Evolutionary conservation across 306 rosid species (phyloP).

Genomic region (Amphicarpaea edgeworthii): DNA sequence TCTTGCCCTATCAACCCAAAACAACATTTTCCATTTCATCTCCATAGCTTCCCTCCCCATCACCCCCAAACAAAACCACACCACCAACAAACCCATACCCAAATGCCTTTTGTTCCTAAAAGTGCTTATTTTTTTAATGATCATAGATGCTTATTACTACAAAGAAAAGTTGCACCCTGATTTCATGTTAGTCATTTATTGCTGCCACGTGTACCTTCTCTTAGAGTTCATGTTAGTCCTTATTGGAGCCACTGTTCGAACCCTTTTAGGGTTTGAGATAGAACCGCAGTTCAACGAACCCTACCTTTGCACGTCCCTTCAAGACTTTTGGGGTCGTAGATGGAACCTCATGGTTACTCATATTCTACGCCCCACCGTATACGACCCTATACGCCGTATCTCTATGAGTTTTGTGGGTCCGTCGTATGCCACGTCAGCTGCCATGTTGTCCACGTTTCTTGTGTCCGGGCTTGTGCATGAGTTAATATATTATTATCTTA

Average conservation of each 20-base stretch:
- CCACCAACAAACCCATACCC: too few species aligned
- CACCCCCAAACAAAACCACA: slow-evolving; percentile 39
- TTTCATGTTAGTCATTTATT: not conserved
- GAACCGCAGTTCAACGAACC: not conserved
- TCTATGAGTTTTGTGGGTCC: not conserved
- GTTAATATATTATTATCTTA: slow-evolving; percentile 53
- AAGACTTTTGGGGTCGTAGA: not conserved
- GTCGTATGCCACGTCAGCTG: not conserved
- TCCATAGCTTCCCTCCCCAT: slow-evolving; percentile 72
- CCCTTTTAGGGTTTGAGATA: not conserved
- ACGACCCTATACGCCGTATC: not conserved
- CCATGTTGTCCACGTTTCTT: slow-evolving; percentile 39
- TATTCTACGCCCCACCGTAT: not conserved
- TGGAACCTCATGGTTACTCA: not conserved
- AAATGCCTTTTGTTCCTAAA: too few species aligned
- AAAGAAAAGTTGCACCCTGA: not conserved
- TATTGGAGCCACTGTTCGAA: not conserved
- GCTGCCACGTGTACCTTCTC: not conserved
- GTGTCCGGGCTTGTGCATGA: slow-evolving; percentile 71
- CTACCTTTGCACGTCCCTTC: not conserved
- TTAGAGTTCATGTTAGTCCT: not conserved
- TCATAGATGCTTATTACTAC: not conserved
- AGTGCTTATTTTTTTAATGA: too few species aligned
- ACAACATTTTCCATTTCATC: slow-evolving; percentile 60
- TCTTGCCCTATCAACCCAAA: slow-evolving; percentile 49